Conservation (phyloP, 306 rosid species). For the Casuarina glauca region DNA sequence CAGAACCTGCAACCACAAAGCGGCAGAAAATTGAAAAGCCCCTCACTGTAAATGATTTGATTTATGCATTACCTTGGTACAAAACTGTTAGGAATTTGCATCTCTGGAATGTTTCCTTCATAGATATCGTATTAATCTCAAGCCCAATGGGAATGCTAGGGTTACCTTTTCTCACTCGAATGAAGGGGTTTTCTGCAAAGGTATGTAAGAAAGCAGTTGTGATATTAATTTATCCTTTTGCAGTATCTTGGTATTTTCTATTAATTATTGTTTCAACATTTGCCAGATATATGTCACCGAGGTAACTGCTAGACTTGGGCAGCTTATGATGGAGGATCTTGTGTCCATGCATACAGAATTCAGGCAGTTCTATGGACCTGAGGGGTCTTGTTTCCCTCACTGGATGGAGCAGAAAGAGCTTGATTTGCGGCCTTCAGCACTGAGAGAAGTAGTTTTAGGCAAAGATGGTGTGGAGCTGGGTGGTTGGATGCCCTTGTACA, state of each 20-base stretch:
- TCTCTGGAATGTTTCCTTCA: conserved; percentile 39
- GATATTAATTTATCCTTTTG: neutral
- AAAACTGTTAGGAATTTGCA: conserved; percentile 40
- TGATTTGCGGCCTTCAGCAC: conserved; percentile 48
- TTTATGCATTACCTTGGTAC: conserved; percentile 23
- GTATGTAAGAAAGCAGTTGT: conserved; percentile 14
- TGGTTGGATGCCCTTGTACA: conserved; percentile 79
- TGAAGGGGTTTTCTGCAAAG: conserved; percentile 36
- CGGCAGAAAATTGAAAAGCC: conserved; percentile 51
- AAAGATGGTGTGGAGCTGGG: conserved; percentile 69
- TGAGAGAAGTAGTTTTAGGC: conserved; percentile 67
- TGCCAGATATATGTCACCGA: conserved; percentile 74
- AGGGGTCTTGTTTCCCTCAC: conserved; percentile 47
- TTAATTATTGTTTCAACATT: conserved; percentile 27
- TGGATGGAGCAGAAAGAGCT: conserved; percentile 75
- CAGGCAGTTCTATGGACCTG: conserved; percentile 74
- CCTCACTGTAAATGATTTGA: conserved; percentile 37
- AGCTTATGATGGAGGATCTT: conserved; percentile 91
- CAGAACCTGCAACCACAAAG: conserved; percentile 34
- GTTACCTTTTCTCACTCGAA: conserved; percentile 46
- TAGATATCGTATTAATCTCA: conserved; percentile 46
- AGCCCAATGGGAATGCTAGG: conserved; percentile 63
- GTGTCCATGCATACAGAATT: conserved; percentile 72
- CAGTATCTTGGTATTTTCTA: neutral
- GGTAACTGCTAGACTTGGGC: conserved; percentile 73